These are phyloP conservation scores for Saururus chinensis DNA, from an alignment of 164 flowering plant genomes.

Conservation along the genomic window DNA sequence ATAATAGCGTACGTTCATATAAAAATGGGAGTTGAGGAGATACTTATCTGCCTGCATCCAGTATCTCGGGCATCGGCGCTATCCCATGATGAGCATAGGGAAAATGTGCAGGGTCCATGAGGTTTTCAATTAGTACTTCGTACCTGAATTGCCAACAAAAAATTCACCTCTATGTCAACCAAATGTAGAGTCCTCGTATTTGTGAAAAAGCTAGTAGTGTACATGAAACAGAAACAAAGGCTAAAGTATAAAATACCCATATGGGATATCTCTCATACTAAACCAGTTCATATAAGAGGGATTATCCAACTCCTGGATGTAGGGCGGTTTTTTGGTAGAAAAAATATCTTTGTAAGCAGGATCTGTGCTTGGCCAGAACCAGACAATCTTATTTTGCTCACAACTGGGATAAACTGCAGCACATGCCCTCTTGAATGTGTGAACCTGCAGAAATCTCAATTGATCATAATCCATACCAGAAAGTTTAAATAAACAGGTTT, in stretches of 20 bases:
- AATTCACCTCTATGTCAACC: neutral
- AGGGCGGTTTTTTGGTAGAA: conserved; percentile 51
- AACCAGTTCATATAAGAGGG: conserved; percentile 56
- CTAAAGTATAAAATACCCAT: conserved; percentile 44
- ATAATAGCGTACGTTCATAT: too few species aligned
- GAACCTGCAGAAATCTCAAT: conserved; percentile 39
- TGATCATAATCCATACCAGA: neutral
- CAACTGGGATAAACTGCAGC: conserved; percentile 70
- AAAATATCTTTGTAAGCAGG: conserved; percentile 53
- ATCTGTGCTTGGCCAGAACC: conserved; percentile 92
- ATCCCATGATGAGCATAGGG: conserved; percentile 87
- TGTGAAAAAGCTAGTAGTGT: neutral
- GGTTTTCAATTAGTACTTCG: conserved; percentile 77
- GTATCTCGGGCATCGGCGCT: conserved; percentile 19
- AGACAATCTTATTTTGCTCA: conserved; percentile 70
- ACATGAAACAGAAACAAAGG: neutral
- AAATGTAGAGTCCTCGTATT: neutral
- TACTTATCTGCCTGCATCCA: conserved; percentile 27
- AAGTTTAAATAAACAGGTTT: neutral
- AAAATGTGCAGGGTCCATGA: conserved; percentile 96
- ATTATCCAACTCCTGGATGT: conserved; percentile 70
- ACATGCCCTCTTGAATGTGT: conserved; percentile 74
- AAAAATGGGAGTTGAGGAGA: neutral
- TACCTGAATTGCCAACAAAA: conserved; percentile 44
- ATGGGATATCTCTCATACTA: conserved; percentile 65